These are phyloP conservation scores for Eragrostis nindensis DNA, from an alignment of 176 grass and related monocot genomes.

Conservation along the genomic window DNA sequence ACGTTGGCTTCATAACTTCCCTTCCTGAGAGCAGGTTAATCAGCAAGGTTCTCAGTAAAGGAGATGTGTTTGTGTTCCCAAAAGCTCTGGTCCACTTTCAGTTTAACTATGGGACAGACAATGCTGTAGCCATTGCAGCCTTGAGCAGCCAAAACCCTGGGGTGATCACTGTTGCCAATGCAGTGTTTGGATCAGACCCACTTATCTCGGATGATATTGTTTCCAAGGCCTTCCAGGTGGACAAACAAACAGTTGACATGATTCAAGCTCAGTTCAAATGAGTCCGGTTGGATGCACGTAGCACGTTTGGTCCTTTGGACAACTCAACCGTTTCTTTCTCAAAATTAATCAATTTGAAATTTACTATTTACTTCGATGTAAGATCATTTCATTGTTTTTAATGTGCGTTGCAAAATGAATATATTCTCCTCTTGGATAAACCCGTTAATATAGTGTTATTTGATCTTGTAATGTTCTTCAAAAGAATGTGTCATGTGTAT, in stretches of 20 bases:
- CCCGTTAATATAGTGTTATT: too few relatives aligned
- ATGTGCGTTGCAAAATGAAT: neutral
- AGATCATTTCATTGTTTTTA: neutral
- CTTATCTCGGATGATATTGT: constrained; percentile 46
- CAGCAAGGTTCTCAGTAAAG: constrained; percentile 11
- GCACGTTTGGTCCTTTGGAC: neutral
- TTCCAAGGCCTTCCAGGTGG: constrained; percentile 49
- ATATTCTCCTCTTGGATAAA: neutral
- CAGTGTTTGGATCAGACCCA: constrained; percentile 41
- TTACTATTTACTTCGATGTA: neutral
- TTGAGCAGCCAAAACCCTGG: constrained; percentile 51
- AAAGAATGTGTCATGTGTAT: too few relatives aligned
- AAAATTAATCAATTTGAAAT: neutral
- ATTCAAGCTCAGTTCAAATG: constrained; percentile 42
- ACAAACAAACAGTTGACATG: constrained; percentile 38
- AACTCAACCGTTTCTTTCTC: neutral
- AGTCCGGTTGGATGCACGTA: neutral
- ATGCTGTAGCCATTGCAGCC: constrained; percentile 31
- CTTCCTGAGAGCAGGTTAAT: constrained; percentile 24
- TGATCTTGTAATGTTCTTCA: too few relatives aligned
- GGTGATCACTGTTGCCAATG: constrained; percentile 37
- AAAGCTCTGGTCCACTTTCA: constrained; percentile 44
- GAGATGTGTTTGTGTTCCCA: constrained; percentile 49
- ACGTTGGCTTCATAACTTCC: constrained; percentile 49
- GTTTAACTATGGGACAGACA: constrained; percentile 33